Conservation (phyloP, 768 basidiomycete species). For the Suillus decipiens region DNA sequence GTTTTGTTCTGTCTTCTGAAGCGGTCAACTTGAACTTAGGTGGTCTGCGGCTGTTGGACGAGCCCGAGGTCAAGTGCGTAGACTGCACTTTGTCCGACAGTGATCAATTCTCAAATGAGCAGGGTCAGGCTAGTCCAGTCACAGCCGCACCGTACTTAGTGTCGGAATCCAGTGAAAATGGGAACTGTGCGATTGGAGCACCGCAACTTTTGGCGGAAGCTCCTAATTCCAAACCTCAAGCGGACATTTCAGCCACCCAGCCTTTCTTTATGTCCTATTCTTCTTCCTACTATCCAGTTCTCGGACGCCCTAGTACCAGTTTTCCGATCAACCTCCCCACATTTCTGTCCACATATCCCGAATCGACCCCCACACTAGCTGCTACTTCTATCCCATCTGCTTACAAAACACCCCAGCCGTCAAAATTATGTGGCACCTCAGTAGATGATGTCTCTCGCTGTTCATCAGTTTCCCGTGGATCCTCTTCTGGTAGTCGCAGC, state of each 20-base stretch:
- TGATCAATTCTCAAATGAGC: neutral
- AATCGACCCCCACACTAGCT: neutral
- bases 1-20: neutral
- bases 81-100: neutral
- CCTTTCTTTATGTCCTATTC: neutral
- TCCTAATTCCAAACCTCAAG: neutral
- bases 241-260: neutral
- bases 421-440: neutral
- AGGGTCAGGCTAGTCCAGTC: too few relatives aligned
- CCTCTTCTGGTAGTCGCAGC: neutral
- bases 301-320: too few relatives aligned
- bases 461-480: too few relatives aligned
- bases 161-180: neutral
- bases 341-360: neutral
- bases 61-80: neutral
- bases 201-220: neutral
- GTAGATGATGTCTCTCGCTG: neutral
- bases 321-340: too few relatives aligned
- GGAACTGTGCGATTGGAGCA: neutral
- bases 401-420: neutral
- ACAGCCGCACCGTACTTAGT: neutral
- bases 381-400: neutral
- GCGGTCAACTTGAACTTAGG: neutral
- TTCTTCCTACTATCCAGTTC: neutral
- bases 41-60: neutral